These are phyloP conservation scores for Aspergillus sp. DNA, from an alignment of 2,329 filamentous ascomycete species.

Conservation along the genomic window DNA sequence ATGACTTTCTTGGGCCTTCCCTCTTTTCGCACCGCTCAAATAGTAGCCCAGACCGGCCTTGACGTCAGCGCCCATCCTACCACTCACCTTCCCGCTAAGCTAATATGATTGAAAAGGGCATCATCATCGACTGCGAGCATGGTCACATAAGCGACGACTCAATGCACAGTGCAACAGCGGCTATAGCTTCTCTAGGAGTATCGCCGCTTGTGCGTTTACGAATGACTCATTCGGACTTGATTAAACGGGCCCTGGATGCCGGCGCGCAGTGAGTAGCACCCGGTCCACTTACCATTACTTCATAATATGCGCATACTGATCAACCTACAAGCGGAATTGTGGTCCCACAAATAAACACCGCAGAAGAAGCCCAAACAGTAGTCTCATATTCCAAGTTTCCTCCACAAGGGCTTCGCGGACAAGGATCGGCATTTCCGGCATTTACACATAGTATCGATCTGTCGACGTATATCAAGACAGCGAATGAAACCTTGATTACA, in stretches of 20 bases:
- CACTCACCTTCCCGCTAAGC: not conserved
- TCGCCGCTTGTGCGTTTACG: conserved; percentile 29
- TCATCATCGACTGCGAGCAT: conserved; percentile 31
- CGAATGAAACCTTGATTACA: conserved; percentile 37
- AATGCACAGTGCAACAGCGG: conserved; percentile 31
- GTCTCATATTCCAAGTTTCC: conserved; percentile 32
- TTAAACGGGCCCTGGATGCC: conserved; percentile 30
- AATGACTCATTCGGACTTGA: conserved; percentile 23
- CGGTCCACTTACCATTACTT: not conserved
- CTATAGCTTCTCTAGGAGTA: conserved; percentile 28
- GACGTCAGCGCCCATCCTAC: conserved; percentile 14
- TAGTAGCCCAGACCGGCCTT: conserved; percentile 24
- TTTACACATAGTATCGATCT: conserved; percentile 42
- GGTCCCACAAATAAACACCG: conserved; percentile 48
- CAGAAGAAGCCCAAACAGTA: conserved; percentile 45
- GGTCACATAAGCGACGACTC: conserved; percentile 32
- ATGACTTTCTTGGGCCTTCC: conserved; percentile 26
- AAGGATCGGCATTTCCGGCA: conserved; percentile 32
- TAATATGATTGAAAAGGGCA: conserved; percentile 12
- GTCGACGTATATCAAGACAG: conserved; percentile 36
- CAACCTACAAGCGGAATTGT: conserved; percentile 53
- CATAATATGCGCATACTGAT: not conserved
- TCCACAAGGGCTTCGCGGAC: conserved; percentile 32
- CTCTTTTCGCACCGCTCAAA: conserved; percentile 24
- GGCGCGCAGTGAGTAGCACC: conserved; percentile 25